These are phyloP conservation scores for Coniosporium tulheliwenetii DNA, from an alignment of 2,329 filamentous ascomycete species.

Conservation along the genomic window DNA sequence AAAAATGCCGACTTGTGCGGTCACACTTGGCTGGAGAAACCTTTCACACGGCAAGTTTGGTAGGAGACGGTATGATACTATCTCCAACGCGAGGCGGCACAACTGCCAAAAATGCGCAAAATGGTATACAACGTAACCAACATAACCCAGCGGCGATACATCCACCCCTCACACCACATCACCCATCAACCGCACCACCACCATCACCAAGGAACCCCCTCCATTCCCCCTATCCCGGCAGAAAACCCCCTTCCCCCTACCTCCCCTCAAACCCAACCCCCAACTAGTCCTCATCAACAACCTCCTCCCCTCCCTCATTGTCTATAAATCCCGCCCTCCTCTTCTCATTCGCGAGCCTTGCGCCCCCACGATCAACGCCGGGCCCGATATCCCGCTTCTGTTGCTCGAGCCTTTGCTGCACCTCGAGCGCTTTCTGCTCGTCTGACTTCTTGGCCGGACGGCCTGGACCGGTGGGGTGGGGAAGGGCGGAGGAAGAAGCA, in stretches of 20 bases:
- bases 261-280: background rate
- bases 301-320: slow-evolving; percentile 32
- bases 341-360: slow-evolving; percentile 35
- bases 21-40: too few relatives aligned
- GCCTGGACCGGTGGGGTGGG: background rate
- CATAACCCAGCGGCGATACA: too few relatives aligned
- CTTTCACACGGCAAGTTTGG: too few relatives aligned
- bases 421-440: slow-evolving; percentile 29
- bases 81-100: too few relatives aligned
- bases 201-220: too few relatives aligned
- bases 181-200: too few relatives aligned
- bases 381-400: slow-evolving; percentile 36
- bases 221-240: too few relatives aligned
- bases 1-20: too few relatives aligned
- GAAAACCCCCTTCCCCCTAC: background rate
- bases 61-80: too few relatives aligned
- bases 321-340: slow-evolving; percentile 33
- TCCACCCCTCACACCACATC: too few relatives aligned
- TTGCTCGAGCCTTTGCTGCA: slow-evolving; percentile 27
- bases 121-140: too few relatives aligned
- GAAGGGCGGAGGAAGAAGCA: background rate
- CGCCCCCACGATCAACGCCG: slow-evolving; percentile 36
- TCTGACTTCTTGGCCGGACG: slow-evolving; percentile 21
- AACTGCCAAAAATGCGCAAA: too few relatives aligned
- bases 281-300: slow-evolving; percentile 11